Evolutionary conservation across 2,329 filamentous ascomycete species (phyloP).

Genomic region (Botrytis porri): DNA sequence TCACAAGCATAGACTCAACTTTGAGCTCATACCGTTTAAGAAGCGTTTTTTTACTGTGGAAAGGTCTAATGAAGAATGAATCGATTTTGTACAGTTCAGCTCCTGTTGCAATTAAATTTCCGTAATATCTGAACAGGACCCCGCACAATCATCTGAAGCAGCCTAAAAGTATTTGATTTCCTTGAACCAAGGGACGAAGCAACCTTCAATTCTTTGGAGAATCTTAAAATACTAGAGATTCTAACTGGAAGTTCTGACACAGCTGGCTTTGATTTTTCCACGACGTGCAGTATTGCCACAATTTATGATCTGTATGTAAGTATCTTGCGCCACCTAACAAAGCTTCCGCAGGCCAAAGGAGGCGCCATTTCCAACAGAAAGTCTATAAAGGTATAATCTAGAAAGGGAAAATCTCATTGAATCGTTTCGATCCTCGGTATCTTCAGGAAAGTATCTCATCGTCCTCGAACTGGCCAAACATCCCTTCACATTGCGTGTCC

Average conservation of each 20-base stretch:
- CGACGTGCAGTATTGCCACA: background rate
- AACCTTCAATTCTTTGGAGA: background rate
- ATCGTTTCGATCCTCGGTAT: background rate
- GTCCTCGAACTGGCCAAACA: background rate
- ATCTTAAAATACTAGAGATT: background rate
- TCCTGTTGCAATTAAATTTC: background rate
- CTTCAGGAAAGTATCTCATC: background rate
- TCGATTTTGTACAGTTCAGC: background rate
- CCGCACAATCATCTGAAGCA: background rate
- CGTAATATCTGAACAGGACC: background rate
- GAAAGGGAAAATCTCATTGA: background rate
- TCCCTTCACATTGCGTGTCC: slow-evolving; percentile 18
- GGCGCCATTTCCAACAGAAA: background rate
- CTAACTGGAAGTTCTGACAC: too few species aligned
- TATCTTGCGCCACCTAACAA: background rate
- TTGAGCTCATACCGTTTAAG: background rate
- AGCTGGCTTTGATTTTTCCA: background rate
- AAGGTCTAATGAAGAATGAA: background rate
- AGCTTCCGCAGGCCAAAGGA: background rate
- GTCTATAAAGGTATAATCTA: background rate
- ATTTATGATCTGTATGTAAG: background rate
- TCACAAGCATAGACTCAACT: background rate
- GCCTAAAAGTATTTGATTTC: background rate
- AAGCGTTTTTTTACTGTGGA: background rate
- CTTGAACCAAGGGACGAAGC: background rate